Base-by-base conservation (phyloP, 805 yeast genomes). In the Jamesozyma rosinii region DNA sequence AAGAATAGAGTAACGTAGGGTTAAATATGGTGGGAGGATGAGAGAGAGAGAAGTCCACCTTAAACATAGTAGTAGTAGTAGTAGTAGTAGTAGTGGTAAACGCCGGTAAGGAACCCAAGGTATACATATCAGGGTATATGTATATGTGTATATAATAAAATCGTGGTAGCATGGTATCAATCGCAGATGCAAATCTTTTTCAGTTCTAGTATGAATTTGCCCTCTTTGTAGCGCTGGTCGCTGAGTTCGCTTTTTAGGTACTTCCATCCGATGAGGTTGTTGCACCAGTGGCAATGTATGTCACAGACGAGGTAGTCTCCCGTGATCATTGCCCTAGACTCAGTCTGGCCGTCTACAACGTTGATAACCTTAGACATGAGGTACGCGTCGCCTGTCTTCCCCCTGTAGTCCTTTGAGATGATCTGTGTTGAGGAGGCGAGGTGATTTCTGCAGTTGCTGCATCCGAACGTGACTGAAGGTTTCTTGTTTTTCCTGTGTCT, bases 251-350 rank as follows among this genome's bases (percentile, higher is more conserved):
- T 71, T 50, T 65, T 66, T 37, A 78, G 54, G 52, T 81, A 81
- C 48, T 71, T 73, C 87, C 87, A 81, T 2, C 87, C 87, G n/a
- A 81, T 63, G 41, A 71, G 59, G 9, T 61, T 56, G 40, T 64
- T 63, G 54, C 87, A 81, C 52, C 72, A 75, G 37, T 70, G 73
- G 52, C 87, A 81, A 27, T 53, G 50, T 21, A 79, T 69, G 52
- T 77, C 81, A 45, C 77, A 71, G 2, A 81, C 82, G 0, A 67
- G 52, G 51, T 78, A 81, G 21, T 57, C 57, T 1, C 87, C 87
- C 0, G 85, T 79, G 27, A 72, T 66, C 86, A 81, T 80, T 33
- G 65, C 52, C 31, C 75, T 63, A 15, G 59, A 61, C 44, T 66
- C 74, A 3, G 58, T 49, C 5, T 52, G 49, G 1, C 70, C 68